Percentiles rank a stretch among this genome's conserved stretches.
phyloP scores from a whole-genome alignment of 2,329 filamentous ascomycete genomes.

The Capronia americana region DNA sequence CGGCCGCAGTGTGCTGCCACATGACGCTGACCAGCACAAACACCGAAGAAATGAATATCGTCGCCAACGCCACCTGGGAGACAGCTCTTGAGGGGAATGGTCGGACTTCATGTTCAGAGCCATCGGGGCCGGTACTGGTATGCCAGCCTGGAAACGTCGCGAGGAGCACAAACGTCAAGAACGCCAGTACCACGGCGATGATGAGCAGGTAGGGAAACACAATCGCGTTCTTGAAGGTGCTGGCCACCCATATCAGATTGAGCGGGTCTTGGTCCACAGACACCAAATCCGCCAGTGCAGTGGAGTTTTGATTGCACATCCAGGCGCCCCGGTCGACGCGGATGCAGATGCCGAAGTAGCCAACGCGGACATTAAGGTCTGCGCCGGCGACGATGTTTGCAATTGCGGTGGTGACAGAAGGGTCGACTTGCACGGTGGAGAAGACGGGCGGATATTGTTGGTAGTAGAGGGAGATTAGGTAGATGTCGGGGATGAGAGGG shows the following conservation, averaged over 20 bases:
- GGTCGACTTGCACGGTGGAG: constrained; percentile 86
- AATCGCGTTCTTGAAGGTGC: constrained; percentile 97
- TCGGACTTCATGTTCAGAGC: constrained; percentile 88
- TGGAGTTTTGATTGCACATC: constrained; percentile 97
- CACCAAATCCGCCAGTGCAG: constrained; percentile 86
- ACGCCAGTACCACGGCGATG: constrained; percentile 96
- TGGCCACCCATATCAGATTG: constrained; percentile 95
- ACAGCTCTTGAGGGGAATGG: constrained; percentile 92
- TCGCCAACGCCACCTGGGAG: constrained; percentile 87
- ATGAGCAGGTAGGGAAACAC: constrained; percentile 98
- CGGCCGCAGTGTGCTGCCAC: constrained; percentile 84
- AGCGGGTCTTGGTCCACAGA: constrained; percentile 91
- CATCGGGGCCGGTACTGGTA: constrained; percentile 80
- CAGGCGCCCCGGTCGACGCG: constrained; percentile 88
- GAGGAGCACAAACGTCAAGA: constrained; percentile 91
- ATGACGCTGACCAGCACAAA: constrained; percentile 70
- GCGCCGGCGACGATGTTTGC: constrained; percentile 87
- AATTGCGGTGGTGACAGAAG: constrained; percentile 83
- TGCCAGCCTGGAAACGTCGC: constrained; percentile 98
- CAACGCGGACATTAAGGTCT: constrained; percentile 85
- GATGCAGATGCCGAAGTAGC: constrained; percentile 97
- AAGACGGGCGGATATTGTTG: constrained; percentile 81
- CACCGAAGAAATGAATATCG: constrained; percentile 77
- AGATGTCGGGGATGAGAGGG: constrained; percentile 92
- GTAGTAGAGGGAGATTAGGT: constrained; percentile 98